Evolutionary conservation across 495 filamentous ascomycete genomes (phyloP), one percentile per base, ranked within the genome.

Genomic region (Articulospora tetracladia): DNA sequence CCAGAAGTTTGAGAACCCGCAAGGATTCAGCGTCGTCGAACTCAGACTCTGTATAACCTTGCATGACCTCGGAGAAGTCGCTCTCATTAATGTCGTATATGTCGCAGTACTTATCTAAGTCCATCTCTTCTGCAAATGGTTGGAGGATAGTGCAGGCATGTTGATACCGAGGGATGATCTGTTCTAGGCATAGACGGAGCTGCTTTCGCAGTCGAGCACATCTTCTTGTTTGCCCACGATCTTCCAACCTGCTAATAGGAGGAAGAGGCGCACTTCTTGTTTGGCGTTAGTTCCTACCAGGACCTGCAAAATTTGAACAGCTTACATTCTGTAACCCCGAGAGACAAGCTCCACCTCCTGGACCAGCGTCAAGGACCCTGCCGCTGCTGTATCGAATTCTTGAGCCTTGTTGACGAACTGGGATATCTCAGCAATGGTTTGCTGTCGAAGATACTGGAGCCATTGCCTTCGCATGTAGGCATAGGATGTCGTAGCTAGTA

Each of bases 311-410:
- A 39, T 25, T n/a, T 2, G 27, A 27, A 27, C 41, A 25, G 22
- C 85, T 76, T 74, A 93, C 91, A 98, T 83, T 70, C 90, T 83
- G 71, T 98, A 98, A 52, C 94, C 94, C 65, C 93, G 83, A 39
- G 93, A 93, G 13, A 98, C 93, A 52, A 98, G 79, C 73, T 98
- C 94, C 20, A 98, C 93, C 71, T 98, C 94, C 74, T 98, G 93
- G 60, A 98, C 89, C 53, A 97, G 83, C 30, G 87, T 87, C 30
- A 98, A 77, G 1, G 92, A 88, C 25, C 91, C 86, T 54, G 87
- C 87, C 32, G 83, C 87, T 28, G 89, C 86, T 28, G 86, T 83
- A 71, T 98, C 92, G 61, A 95, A 92, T 23, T 88, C 85, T 63
- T 94, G 93, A 39, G 91, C 84, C 62, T 83, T 85, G 25, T 83